A percentile compares a stretch with the other conserved stretches of the same genome.
Conservation (phyloP, 2,329 filamentous ascomycete genomes). For the Xylariaceae sp. region DNA sequence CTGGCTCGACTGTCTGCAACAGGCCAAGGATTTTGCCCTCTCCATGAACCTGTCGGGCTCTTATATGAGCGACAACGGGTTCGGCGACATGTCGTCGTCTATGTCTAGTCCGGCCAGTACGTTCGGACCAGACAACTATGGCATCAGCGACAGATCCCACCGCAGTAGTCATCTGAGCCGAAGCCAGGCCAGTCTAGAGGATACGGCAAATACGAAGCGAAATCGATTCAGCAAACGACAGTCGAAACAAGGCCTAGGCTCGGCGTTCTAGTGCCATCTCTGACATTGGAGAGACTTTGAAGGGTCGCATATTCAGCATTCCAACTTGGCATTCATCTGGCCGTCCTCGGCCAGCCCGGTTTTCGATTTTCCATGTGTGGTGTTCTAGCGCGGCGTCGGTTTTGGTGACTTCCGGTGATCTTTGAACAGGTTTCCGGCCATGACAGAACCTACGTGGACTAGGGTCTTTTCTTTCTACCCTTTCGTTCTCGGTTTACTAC, state of each 20-base stretch:
- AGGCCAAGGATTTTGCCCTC: slow-evolving; percentile 75
- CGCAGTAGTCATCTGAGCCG: slow-evolving; percentile 53
- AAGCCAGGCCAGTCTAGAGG: slow-evolving; percentile 48
- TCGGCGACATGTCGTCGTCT: slow-evolving; percentile 60
- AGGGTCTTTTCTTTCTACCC: too few relatives aligned
- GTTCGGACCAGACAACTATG: slow-evolving; percentile 51
- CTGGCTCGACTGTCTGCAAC: slow-evolving; percentile 85
- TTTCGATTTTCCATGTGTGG: slow-evolving; percentile 19
- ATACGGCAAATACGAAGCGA: slow-evolving; percentile 38
- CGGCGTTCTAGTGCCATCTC: slow-evolving; percentile 57
- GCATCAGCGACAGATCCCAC: slow-evolving; percentile 42
- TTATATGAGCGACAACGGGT: slow-evolving; percentile 60
- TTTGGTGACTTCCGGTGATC: slow-evolving; percentile 22
- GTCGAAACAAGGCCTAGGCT: slow-evolving; percentile 87
- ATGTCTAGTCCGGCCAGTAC: slow-evolving; percentile 73
- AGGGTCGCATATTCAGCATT: slow-evolving; percentile 7
- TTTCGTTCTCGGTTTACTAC: too few relatives aligned
- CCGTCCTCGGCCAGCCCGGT: slow-evolving; percentile 6
- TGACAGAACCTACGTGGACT: too few relatives aligned
- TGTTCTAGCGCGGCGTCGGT: slow-evolving; percentile 28
- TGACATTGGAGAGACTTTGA: slow-evolving; percentile 6
- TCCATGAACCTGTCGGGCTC: slow-evolving; percentile 61
- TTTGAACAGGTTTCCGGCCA: slow-evolving; percentile 18
- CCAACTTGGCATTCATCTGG: slow-evolving; percentile 6
- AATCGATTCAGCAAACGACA: slow-evolving; percentile 84